These are phyloP conservation scores for Singerocomus inundabilis DNA, from an alignment of 1,284 basidiomycete species.

Conservation along the genomic window DNA sequence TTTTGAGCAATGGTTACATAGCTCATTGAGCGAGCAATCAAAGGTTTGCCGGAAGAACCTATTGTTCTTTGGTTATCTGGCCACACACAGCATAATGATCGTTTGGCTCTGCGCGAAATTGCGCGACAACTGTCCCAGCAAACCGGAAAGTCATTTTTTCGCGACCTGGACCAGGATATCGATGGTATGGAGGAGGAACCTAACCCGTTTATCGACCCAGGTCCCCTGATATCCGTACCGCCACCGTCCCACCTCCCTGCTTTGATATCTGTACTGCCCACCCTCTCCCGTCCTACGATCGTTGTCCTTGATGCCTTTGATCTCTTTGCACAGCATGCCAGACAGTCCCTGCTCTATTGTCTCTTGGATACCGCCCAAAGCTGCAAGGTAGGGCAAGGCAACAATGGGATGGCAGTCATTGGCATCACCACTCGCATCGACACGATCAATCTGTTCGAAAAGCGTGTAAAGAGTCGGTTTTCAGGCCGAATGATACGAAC, in stretches of 20 bases:
- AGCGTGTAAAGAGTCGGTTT: conserved; percentile 93
- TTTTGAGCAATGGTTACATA: conserved; percentile 28
- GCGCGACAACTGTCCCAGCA: conserved; percentile 77
- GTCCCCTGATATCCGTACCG: conserved; percentile 42
- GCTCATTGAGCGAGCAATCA: conserved; percentile 60
- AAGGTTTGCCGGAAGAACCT: conserved; percentile 45
- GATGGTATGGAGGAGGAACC: conserved; percentile 31
- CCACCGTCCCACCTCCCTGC: conserved; percentile 79
- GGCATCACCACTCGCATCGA: conserved; percentile 84
- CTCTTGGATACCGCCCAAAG: conserved; percentile 81
- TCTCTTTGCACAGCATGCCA: conserved; percentile 83
- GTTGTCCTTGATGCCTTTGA: conserved; percentile 90
- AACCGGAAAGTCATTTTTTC: conserved; percentile 55
- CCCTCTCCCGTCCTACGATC: conserved; percentile 75
- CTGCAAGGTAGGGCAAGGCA: conserved; percentile 53
- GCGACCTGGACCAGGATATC: conserved; percentile 40
- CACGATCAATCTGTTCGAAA: conserved; percentile 87
- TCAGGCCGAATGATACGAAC: conserved; percentile 86
- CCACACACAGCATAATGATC: conserved; percentile 79
- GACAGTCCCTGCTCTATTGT: conserved; percentile 87
- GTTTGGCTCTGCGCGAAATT: conserved; percentile 90
- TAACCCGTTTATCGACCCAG: conserved; percentile 41
- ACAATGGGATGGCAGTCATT: conserved; percentile 76
- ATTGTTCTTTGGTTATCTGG: conserved; percentile 85
- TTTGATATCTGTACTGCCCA: conserved; percentile 75